Evolutionary conservation across 495 filamentous ascomycete species (phyloP), one percentile per base, ranked within the genome.

Genomic region (Penicillium simplicissimum): DNA sequence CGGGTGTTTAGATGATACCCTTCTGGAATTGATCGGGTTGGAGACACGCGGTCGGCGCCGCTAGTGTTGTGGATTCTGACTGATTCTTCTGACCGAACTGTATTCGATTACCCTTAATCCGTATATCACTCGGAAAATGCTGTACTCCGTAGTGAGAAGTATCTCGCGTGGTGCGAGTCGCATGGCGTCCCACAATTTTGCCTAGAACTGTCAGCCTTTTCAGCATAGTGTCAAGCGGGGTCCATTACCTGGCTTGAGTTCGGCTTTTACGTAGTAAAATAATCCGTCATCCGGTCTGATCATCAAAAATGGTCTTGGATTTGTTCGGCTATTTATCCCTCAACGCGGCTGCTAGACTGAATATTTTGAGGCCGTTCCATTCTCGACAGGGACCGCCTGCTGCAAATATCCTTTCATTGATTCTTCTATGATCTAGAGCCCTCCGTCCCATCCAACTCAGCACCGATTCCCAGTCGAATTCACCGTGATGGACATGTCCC

Each of bases 401-500:
- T 25, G 23, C 23, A n/a, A n/a, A n/a, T n/a, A 42, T 42, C 19
- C 17, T 13, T 21, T 47, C 19, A 3, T 25, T 25, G 23, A 25
- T 25, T 25, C 21, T 10, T 47, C 42, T 47, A 23, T 48, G 31
- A 8, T 33, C 38, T 3, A 11, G 36, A 13, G 5, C 14, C 4
- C 6, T 42, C 5, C 0, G 4, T 6, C 15, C 8, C 15, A 8
- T 42, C 17, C 15, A 42, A 4, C 3, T 17, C 14, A 42, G 14
- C n/a, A 0, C 7, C 5, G 7, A 19, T 42, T 19, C 7, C 1
- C n/a, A 8, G 10, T 21, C 4, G 4, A 21, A 45, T 2, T 15
- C 45, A 58, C 23, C 52, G 66, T 65, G 61, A 64, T 64, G 62
- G 62, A 68, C 43, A 68, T 68, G 66, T 59, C 56, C 3, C 57